Evolutionary conservation across 2,329 filamentous ascomycete genomes (phyloP).

Genomic region (Zopfia rhizophila): DNA sequence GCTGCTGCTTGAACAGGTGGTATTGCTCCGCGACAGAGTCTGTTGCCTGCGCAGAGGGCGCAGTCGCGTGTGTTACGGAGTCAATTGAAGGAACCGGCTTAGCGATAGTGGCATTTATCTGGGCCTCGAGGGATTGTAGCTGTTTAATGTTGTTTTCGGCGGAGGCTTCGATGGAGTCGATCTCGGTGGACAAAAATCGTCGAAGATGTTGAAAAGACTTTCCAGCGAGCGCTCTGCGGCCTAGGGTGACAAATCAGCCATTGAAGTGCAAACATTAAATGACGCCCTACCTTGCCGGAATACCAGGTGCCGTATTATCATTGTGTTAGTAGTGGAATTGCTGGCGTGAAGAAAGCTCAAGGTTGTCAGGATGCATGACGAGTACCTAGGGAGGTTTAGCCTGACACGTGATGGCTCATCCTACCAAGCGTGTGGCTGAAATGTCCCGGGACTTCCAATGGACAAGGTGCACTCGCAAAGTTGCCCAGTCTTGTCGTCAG

Average conservation of each 20-base stretch:
- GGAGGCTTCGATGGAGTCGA: slow-evolving; percentile 45
- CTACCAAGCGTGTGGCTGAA: too few species aligned
- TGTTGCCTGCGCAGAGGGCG: slow-evolving; percentile 20
- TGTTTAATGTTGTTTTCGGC: slow-evolving; percentile 42
- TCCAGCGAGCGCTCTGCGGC: slow-evolving; percentile 51
- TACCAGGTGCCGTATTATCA: slow-evolving; percentile 57
- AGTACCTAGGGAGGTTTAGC: too few species aligned
- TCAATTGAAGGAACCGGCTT: slow-evolving; percentile 31
- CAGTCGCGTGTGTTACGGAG: slow-evolving; percentile 29
- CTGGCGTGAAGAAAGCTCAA: too few species aligned
- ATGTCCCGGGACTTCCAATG: too few species aligned
- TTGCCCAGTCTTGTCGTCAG: too few species aligned
- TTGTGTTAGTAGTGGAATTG: too few species aligned
- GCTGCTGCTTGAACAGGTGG: slow-evolving; percentile 54
- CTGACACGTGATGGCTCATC: too few species aligned
- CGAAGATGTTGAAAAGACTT: slow-evolving; percentile 26
- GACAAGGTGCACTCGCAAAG: too few species aligned
- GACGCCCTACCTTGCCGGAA: slow-evolving; percentile 50
- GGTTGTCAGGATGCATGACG: too few species aligned
- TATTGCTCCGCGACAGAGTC: slow-evolving; percentile 53
- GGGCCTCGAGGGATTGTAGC: slow-evolving; percentile 45
- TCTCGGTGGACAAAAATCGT: slow-evolving; percentile 44
- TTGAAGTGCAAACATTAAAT: background rate
- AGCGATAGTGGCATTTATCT: slow-evolving; percentile 40
- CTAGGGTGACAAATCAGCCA: slow-evolving; percentile 33